A percentile compares a stretch with the other conserved stretches of the same genome.
Conservation (phyloP, 2,329 filamentous ascomycete genomes). For the Massarina eburnea region DNA sequence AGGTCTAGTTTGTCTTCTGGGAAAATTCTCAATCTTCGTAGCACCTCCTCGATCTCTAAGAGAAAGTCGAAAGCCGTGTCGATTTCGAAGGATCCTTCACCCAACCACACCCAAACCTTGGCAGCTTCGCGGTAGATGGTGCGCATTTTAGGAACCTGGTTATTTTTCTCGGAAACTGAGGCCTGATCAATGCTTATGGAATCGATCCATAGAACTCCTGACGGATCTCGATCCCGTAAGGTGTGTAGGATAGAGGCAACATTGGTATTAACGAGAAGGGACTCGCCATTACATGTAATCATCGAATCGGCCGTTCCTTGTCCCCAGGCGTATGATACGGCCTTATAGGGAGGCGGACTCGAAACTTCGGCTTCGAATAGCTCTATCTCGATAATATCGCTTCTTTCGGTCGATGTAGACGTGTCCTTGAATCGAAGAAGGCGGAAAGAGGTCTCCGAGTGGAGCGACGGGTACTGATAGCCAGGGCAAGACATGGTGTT, state of each 20-base stretch:
- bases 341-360: background rate
- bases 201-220: constrained; percentile 2
- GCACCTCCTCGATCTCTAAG: background rate
- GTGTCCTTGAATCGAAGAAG: constrained; percentile 2
- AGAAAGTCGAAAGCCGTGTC: constrained; percentile 2
- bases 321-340: constrained; percentile 5
- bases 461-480: background rate
- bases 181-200: constrained; percentile 3
- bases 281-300: constrained; percentile 2
- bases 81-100: background rate
- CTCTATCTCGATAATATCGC: background rate
- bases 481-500: background rate
- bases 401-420: background rate
- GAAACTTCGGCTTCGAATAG: constrained; percentile 2
- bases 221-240: background rate
- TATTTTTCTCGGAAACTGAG: constrained; percentile 3
- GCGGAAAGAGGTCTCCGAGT: constrained; percentile 1
- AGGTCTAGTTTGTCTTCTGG: background rate
- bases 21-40: background rate
- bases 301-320: background rate
- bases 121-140: constrained; percentile 1
- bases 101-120: constrained; percentile 4
- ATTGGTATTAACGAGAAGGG: background rate
- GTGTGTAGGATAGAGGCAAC: constrained; percentile 1
- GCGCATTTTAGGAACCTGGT: constrained; percentile 3